Percentiles rank a stretch among this genome's conserved stretches.
phyloP scores from a whole-genome alignment of 805 yeast species.

The Schwanniomyces polymorphus region DNA sequence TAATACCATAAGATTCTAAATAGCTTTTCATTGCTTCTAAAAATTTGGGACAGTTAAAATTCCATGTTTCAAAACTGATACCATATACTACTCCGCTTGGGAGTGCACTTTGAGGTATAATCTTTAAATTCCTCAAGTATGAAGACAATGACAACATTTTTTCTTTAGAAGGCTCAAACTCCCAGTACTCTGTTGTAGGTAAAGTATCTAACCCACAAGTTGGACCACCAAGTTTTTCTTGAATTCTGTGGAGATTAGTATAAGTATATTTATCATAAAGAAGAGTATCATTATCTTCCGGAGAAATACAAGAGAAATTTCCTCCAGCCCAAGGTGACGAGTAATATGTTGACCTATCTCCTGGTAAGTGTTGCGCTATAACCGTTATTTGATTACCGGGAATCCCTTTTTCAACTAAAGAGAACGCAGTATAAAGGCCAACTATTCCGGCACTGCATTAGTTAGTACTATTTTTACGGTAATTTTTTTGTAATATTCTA shows the following conservation, averaged over 20 bases:
- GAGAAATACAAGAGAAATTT: constrained; percentile 49
- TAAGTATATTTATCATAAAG: constrained; percentile 60
- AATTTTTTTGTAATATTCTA: background rate
- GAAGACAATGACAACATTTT: constrained; percentile 49
- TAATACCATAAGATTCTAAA: constrained; percentile 50
- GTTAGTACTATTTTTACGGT: background rate
- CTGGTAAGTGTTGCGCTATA: constrained; percentile 69
- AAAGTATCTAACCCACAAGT: constrained; percentile 53
- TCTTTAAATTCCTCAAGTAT: constrained; percentile 49
- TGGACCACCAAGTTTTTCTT: constrained; percentile 49
- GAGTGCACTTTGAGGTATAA: constrained; percentile 36
- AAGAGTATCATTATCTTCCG: constrained; percentile 46
- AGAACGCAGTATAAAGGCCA: constrained; percentile 5
- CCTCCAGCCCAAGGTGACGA: constrained; percentile 79
- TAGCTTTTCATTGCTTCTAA: constrained; percentile 46
- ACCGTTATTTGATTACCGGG: constrained; percentile 44
- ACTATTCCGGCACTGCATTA: background rate
- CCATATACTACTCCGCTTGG: constrained; percentile 60
- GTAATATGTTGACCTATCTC: constrained; percentile 71
- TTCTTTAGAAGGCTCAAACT: constrained; percentile 33
- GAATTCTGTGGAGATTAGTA: constrained; percentile 43
- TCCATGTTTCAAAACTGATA: constrained; percentile 58
- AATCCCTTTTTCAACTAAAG: constrained; percentile 3
- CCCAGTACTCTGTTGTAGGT: constrained; percentile 65
- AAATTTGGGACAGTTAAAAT: constrained; percentile 71